Base-by-base conservation (phyloP, 176 grass and related monocot genomes). In the Ampelocalamus luodianensis region DNA sequence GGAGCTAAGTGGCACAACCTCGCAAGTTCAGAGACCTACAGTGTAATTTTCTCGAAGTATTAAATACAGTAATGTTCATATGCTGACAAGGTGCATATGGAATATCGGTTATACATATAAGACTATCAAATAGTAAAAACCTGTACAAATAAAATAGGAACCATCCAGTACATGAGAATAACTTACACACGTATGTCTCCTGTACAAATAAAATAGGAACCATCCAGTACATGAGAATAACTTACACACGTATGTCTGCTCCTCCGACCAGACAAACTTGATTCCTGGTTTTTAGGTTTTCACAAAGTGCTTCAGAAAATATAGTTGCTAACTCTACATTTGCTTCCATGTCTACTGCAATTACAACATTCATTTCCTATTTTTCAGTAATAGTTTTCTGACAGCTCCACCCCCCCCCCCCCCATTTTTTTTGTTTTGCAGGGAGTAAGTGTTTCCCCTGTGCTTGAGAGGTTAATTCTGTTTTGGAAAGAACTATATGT, bases 391-490 rank as follows among this genome's bases (percentile, higher is more conserved):
- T 46, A 72, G 12, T 82, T 14, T 77, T 77, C 77, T 91, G 36
- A 90, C 62, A 38, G 32, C 12, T 72, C 27, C 20, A 1, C 23
- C 5, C 22, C 32, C 32, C 32, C 32, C 32, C 2, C 29, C 29
- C 29, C 29, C 29, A 29, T 29, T 13, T 67, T 38, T 67, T 69
- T 86, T 80, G 68, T 80, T 36, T 86, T 91, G 78, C 95, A 97
- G 95, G 93, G 74, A 92, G 96, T 98, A 95, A 94, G 96, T 86
- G 43, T 40, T 53, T 66, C 27, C n/a, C 46, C 75, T 26, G 54
- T 67, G 26, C 46, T 37, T 87, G 66, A 81, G 38, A 70, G 69
- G 50, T 64, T 89, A 65, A 77, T 89, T 70, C 44, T 90, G 73
- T 63, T 73, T 32, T 71, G 16, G 8, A 86, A 61, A 60, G 45